A percentile compares a stretch with the other conserved stretches of the same genome.
phyloP scores from a whole-genome alignment of 139 green algal genomes.

The Picochlorum sp. region DNA sequence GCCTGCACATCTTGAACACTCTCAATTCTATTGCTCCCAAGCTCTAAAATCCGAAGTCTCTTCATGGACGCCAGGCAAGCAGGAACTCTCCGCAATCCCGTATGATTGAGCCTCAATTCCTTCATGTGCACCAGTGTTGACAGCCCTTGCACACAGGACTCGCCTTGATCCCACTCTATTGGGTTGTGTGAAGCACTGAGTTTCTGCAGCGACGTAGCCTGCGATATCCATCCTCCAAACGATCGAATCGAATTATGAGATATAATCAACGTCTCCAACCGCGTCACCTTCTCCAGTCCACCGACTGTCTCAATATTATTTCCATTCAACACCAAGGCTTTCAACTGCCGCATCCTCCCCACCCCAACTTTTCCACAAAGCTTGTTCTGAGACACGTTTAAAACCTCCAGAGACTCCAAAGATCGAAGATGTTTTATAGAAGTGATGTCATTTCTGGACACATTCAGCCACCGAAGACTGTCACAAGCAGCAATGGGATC shows the following conservation, averaged over 20 bases:
- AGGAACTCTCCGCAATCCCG: slow-evolving; percentile 18
- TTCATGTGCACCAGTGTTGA: slow-evolving; percentile 6
- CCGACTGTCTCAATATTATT: slow-evolving; percentile 23
- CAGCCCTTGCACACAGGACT: slow-evolving; percentile 10
- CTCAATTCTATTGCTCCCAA: slow-evolving; percentile 22
- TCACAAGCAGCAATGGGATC: slow-evolving; percentile 5
- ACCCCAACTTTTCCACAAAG: slow-evolving; percentile 25
- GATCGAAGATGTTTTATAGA: slow-evolving; percentile 5
- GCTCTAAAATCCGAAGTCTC: slow-evolving; percentile 24
- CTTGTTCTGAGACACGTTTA: slow-evolving; percentile 27
- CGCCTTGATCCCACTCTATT: slow-evolving; percentile 14
- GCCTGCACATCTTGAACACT: slow-evolving; percentile 21
- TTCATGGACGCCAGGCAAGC: slow-evolving; percentile 6
- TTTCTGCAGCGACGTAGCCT: slow-evolving; percentile 22
- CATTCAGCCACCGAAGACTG: slow-evolving; percentile 24
- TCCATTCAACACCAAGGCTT: slow-evolving; percentile 32
- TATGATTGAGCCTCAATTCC: slow-evolving; percentile 36
- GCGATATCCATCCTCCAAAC: slow-evolving; percentile 18
- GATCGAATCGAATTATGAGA: slow-evolving; percentile 21
- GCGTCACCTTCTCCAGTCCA: slow-evolving; percentile 19
- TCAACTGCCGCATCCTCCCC: slow-evolving; percentile 18
- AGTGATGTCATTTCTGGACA: slow-evolving; percentile 7
- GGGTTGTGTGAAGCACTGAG: slow-evolving; percentile 29
- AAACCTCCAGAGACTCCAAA: slow-evolving; percentile 19
- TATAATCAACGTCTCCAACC: slow-evolving; percentile 36